Conservation (phyloP, 164 flowering plant species). For the Houttuynia cordata region DNA sequence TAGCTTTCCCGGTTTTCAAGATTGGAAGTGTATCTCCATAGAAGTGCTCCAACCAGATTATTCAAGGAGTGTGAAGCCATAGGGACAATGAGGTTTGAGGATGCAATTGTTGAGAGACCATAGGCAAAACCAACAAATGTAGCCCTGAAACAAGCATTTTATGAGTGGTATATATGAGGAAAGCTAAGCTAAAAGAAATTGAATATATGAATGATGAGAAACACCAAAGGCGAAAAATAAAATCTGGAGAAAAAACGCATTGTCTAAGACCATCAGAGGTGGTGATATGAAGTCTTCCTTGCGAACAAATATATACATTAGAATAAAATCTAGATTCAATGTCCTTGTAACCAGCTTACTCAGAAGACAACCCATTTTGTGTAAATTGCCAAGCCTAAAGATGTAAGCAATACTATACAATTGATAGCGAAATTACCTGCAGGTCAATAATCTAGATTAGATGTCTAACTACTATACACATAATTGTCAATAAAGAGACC, state of each 20-base stretch:
- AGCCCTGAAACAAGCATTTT: slow-evolving; percentile 43
- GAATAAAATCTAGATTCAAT: no score
- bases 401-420: no score
- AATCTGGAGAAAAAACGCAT: not conserved
- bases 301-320: no score
- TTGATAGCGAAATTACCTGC: no score
- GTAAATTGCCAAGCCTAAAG: no score
- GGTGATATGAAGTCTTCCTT: no score
- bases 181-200: no score
- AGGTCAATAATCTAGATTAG: no score
- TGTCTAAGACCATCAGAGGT: not conserved
- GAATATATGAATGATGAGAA: not conserved
- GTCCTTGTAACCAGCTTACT: no score
- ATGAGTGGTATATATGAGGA: not conserved
- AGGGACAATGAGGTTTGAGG: slow-evolving; percentile 67
- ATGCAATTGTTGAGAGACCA: slow-evolving; percentile 50
- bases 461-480: no score
- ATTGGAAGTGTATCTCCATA: slow-evolving; percentile 51
- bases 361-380: no score
- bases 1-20: slow-evolving; percentile 13
- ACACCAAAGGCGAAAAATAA: not conserved
- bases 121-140: slow-evolving; percentile 69
- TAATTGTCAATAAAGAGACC: not conserved
- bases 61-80: slow-evolving; percentile 82
- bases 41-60: slow-evolving; percentile 66